phyloP scores from a whole-genome alignment of 306 rosid species.

The Luffa acutangula region DNA sequence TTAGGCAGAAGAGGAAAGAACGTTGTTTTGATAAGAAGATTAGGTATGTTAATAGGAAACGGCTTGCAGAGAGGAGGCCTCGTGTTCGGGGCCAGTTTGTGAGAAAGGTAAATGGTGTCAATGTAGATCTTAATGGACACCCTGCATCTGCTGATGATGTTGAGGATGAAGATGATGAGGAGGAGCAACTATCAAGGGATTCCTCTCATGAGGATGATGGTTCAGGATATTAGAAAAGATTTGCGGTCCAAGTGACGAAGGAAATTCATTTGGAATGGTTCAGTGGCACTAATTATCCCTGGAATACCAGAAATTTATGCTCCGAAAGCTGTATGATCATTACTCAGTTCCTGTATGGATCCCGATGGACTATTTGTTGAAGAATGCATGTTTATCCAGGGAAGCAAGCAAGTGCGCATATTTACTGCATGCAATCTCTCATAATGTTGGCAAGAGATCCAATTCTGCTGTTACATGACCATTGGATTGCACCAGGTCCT shows the following conservation, averaged over 20 bases:
- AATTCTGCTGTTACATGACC: not conserved
- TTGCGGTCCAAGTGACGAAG: not conserved
- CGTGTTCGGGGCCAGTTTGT: slow-evolving; percentile 92
- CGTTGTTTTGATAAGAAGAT: slow-evolving; percentile 95
- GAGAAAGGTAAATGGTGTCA: slow-evolving; percentile 61
- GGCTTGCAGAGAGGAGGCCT: slow-evolving; percentile 85
- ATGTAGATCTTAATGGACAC: slow-evolving; percentile 81
- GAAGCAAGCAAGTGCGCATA: not conserved
- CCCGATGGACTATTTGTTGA: not conserved
- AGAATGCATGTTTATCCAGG: slow-evolving; percentile 2
- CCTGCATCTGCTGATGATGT: slow-evolving; percentile 58
- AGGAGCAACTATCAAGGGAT: slow-evolving; percentile 12
- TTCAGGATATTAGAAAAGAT: slow-evolving; percentile 1
- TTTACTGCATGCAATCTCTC: not conserved
- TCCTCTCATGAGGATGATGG: slow-evolving; percentile 11
- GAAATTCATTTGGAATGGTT: slow-evolving; percentile 1
- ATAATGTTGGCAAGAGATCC: not conserved
- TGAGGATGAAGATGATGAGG: slow-evolving; percentile 50
- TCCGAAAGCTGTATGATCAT: not conserved
- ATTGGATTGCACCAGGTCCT: slow-evolving; percentile 6
- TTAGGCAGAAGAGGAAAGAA: slow-evolving; percentile 92
- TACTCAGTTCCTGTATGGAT: slow-evolving; percentile 5
- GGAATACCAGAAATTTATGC: slow-evolving; percentile 1
- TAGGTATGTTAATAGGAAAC: slow-evolving; percentile 74
- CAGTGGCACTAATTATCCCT: not conserved